These are phyloP conservation scores for Boletus rubroflammeus DNA, from an alignment of 768 basidiomycete species.

Conservation along the genomic window DNA sequence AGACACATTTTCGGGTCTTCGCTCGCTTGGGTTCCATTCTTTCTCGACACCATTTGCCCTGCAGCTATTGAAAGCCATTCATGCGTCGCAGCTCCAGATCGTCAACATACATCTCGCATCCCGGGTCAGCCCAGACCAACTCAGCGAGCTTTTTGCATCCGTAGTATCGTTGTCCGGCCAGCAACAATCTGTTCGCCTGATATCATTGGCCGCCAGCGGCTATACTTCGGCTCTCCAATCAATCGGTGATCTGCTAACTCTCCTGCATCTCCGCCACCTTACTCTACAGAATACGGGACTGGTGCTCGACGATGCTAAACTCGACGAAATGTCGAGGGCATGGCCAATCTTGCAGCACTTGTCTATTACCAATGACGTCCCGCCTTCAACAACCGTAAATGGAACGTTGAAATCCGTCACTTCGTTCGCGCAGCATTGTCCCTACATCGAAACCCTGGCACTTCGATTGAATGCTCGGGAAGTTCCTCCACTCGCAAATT, in stretches of 20 bases:
- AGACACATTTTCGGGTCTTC: slow-evolving; percentile 4
- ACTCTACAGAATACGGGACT: slow-evolving; percentile 11
- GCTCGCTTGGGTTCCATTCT: slow-evolving; percentile 12
- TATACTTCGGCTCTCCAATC: slow-evolving; percentile 13
- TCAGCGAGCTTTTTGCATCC: slow-evolving; percentile 4
- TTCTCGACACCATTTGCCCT: slow-evolving; percentile 10
- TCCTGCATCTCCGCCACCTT: slow-evolving; percentile 13
- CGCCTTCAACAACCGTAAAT: slow-evolving; percentile 3
- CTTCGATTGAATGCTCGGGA: slow-evolving; percentile 20
- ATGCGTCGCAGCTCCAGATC: slow-evolving; percentile 9
- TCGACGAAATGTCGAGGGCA: slow-evolving; percentile 15
- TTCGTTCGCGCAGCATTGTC: slow-evolving; percentile 14
- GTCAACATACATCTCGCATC: slow-evolving; percentile 16
- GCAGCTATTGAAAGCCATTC: slow-evolving; percentile 7
- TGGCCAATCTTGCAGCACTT: slow-evolving; percentile 21
- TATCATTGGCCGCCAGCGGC: slow-evolving; percentile 10
- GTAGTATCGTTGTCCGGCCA: slow-evolving; percentile 6
- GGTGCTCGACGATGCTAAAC: slow-evolving; percentile 10
- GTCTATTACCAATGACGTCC: slow-evolving; percentile 12
- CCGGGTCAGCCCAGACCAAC: slow-evolving; percentile 4
- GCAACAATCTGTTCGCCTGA: slow-evolving; percentile 3
- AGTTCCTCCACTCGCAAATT: neutral
- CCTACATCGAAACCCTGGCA: slow-evolving; percentile 13
- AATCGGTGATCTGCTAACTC: slow-evolving; percentile 3
- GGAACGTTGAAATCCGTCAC: slow-evolving; percentile 9